phyloP scores from a whole-genome alignment of 2,329 filamentous ascomycete genomes.

The Penicillium sp. region DNA sequence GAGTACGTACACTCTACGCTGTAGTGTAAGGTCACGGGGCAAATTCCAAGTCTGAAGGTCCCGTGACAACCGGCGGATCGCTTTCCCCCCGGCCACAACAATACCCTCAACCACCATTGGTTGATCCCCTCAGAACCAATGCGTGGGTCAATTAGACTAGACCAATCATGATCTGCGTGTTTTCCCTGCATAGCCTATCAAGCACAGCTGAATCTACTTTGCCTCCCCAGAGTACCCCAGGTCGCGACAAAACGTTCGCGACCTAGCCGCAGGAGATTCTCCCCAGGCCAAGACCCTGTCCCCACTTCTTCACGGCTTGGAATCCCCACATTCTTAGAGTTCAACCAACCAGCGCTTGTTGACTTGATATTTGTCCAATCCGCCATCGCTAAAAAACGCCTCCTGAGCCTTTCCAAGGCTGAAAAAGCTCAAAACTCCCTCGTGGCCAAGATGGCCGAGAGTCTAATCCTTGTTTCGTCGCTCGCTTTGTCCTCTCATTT shows the following conservation, averaged over 20 bases:
- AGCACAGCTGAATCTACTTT: background rate
- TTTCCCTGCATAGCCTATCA: background rate
- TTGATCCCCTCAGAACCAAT: background rate
- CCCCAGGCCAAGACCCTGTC: slow-evolving; percentile 12
- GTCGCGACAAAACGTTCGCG: background rate
- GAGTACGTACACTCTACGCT: background rate
- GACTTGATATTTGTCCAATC: background rate
- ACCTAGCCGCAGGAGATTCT: background rate
- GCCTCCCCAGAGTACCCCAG: slow-evolving; percentile 14
- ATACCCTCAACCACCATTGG: slow-evolving; percentile 8
- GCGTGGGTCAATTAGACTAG: slow-evolving; percentile 5
- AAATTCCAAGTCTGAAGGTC: background rate
- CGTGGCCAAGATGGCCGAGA: slow-evolving; percentile 3
- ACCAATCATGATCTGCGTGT: slow-evolving; percentile 9
- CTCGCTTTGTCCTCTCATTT: background rate
- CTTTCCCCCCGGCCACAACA: slow-evolving; percentile 28
- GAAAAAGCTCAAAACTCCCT: background rate
- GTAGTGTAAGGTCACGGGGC: background rate
- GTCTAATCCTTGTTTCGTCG: background rate
- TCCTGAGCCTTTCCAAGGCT: background rate
- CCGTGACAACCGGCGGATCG: slow-evolving; percentile 18
- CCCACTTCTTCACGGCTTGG: slow-evolving; percentile 16
- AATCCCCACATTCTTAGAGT: background rate
- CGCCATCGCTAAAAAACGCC: background rate
- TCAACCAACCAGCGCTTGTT: background rate